Evolutionary conservation across 495 filamentous ascomycete species (phyloP).

Genomic region (Hypoxylon subgilvum): DNA sequence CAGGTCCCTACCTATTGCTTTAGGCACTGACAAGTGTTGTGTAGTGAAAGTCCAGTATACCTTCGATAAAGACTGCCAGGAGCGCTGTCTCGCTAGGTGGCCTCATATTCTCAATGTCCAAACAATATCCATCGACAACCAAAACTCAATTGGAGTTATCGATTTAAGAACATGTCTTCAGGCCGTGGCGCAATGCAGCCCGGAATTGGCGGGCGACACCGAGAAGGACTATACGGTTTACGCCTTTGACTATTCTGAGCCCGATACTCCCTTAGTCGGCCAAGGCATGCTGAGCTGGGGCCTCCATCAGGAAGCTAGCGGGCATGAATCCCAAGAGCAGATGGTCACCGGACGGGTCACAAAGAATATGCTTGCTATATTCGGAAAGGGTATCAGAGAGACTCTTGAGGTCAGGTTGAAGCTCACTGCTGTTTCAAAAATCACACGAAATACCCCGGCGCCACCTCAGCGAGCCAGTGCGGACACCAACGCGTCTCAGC

Average conservation of each 20-base stretch:
- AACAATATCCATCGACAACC: slow-evolving; percentile 77
- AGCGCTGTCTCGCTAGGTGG: slow-evolving; percentile 90
- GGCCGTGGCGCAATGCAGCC: slow-evolving; percentile 77
- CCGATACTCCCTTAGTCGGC: slow-evolving; percentile 88
- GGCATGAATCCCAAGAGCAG: slow-evolving; percentile 64
- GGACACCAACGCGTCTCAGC: slow-evolving; percentile 20
- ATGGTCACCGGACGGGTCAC: slow-evolving; percentile 91
- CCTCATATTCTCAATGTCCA: slow-evolving; percentile 80
- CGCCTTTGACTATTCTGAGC: slow-evolving; percentile 95
- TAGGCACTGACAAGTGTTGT: slow-evolving; percentile 35
- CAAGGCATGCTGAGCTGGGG: slow-evolving; percentile 95
- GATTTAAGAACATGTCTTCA: slow-evolving; percentile 90
- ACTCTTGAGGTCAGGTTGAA: slow-evolving; percentile 93
- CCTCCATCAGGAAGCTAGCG: slow-evolving; percentile 61
- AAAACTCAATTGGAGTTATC: slow-evolving; percentile 76
- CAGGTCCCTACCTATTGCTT: neutral
- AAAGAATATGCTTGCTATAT: slow-evolving; percentile 80
- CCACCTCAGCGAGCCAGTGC: slow-evolving; percentile 52
- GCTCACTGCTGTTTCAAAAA: slow-evolving; percentile 79
- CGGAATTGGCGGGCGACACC: slow-evolving; percentile 81
- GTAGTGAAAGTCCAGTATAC: slow-evolving; percentile 96
- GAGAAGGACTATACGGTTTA: slow-evolving; percentile 96
- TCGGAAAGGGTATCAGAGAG: slow-evolving; percentile 82
- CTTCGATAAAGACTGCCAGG: slow-evolving; percentile 87
- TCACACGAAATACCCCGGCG: slow-evolving; percentile 69